These are phyloP conservation scores for Naegleria fowleri DNA, from an alignment of 208 protist genomes.

Conservation along the genomic window DNA sequence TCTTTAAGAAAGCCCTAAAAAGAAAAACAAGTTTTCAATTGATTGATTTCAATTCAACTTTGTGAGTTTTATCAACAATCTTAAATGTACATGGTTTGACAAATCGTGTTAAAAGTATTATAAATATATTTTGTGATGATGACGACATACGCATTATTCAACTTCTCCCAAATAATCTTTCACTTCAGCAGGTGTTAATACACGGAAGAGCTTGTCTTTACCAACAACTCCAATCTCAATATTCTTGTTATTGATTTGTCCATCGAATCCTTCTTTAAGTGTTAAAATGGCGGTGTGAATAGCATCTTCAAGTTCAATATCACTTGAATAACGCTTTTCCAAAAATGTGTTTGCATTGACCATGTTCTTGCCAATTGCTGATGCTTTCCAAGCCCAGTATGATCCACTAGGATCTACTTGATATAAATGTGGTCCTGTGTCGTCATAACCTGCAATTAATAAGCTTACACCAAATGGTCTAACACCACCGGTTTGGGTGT, in stretches of 20 bases:
- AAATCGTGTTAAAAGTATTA: no score
- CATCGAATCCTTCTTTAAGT: conserved; percentile 92
- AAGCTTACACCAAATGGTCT: conserved; percentile 99
- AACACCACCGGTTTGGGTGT: conserved; percentile 97
- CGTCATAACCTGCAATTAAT: conserved; percentile 93
- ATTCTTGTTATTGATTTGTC: conserved; percentile 93
- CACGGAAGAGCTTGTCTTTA: conserved; percentile 48
- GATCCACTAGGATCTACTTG: conserved; percentile 98
- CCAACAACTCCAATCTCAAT: conserved; percentile 97
- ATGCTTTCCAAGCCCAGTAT: conserved; percentile 99
- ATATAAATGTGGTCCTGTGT: conserved; percentile 90
- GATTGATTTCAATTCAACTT: no score
- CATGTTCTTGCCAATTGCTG: conserved; percentile 96
- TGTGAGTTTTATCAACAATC: no score
- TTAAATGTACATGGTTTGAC: no score
- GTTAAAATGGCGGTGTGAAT: conserved; percentile 98
- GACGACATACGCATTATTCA: not conserved
- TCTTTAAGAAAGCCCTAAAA: no score
- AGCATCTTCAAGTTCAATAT: conserved; percentile 98
- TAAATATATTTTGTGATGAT: no score
- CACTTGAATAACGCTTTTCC: conserved; percentile 96
- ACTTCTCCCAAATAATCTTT: conserved; percentile 71
- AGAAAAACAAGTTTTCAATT: no score
- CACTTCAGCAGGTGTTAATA: conserved; percentile 67
- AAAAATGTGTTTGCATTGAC: conserved; percentile 94